A percentile compares a stretch with the other conserved stretches of the same genome.
phyloP scores from a whole-genome alignment of 805 yeast species.

The Kregervanrija delftensis region DNA sequence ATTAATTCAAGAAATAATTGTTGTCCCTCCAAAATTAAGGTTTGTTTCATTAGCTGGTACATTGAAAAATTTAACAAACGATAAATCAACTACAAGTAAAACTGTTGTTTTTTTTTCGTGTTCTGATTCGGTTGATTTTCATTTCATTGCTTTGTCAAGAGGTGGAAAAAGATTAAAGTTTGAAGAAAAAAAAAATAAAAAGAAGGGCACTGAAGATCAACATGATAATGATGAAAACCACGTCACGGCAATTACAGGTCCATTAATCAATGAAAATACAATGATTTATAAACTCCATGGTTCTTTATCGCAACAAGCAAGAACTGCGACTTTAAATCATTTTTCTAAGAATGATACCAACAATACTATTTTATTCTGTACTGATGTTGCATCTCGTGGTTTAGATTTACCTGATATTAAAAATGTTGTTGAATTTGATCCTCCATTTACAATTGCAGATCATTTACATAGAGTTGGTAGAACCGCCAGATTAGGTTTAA shows the following conservation, averaged over 20 bases:
- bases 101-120: conserved; percentile 88
- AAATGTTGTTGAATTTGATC: conserved; percentile 86
- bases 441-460: conserved; percentile 90
- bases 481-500: conserved; percentile 94
- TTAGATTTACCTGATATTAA: conserved; percentile 84
- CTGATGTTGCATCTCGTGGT: conserved; percentile 98
- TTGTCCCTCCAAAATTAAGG: conserved; percentile 89
- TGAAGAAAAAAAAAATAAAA: conserved; percentile 7
- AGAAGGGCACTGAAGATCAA: neutral
- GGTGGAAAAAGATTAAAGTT: conserved; percentile 37
- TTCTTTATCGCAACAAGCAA: conserved; percentile 73
- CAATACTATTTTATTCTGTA: conserved; percentile 71
- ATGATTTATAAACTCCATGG: conserved; percentile 78
- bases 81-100: conserved; percentile 28
- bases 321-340: conserved; percentile 68
- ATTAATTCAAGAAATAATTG: conserved; percentile 67
- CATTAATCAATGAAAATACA: conserved; percentile 37
- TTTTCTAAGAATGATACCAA: conserved; percentile 41
- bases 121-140: conserved; percentile 95
- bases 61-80: conserved; percentile 41
- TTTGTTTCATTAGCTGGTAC: conserved; percentile 72
- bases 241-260: conserved; percentile 44
- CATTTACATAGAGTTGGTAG: conserved; percentile 96
- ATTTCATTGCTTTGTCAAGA: conserved; percentile 66
- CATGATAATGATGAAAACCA: conserved; percentile 9